A percentile compares a stretch with the other conserved stretches of the same genome.
phyloP scores from a whole-genome alignment of 306 rosid species.

The Cucurbita moschata region DNA sequence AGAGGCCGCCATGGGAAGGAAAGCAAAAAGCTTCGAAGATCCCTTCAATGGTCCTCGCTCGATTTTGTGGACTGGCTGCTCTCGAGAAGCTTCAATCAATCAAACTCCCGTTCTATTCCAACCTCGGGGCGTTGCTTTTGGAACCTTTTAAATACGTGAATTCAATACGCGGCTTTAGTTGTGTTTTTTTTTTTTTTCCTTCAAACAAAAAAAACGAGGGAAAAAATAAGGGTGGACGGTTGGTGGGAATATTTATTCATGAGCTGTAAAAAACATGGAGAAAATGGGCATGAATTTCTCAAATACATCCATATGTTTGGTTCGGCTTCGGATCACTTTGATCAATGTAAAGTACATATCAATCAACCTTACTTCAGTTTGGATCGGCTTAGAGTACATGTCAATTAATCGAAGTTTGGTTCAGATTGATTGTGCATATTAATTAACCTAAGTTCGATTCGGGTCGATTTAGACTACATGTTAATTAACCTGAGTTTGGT shows the following conservation, averaged over 20 bases:
- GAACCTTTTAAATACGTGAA: background rate
- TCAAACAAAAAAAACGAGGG: too few relatives aligned
- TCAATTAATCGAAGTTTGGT: too few relatives aligned
- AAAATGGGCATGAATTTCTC: background rate
- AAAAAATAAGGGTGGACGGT: background rate
- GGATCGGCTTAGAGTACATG: too few relatives aligned
- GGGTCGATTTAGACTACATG: too few relatives aligned
- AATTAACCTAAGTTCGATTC: too few relatives aligned
- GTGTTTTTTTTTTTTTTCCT: background rate
- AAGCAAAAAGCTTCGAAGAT: background rate
- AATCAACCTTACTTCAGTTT: too few relatives aligned
- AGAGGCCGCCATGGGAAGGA: slow-evolving; percentile 42
- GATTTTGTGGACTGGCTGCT: slow-evolving; percentile 4
- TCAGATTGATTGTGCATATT: too few relatives aligned
- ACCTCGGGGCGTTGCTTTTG: background rate
- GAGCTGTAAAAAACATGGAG: background rate
- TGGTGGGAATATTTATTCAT: background rate
- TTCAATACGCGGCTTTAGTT: background rate
- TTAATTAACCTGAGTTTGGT: too few relatives aligned
- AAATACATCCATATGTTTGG: background rate
- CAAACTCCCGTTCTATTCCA: background rate
- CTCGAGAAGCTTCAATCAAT: background rate
- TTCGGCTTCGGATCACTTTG: background rate
- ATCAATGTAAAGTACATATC: too few relatives aligned
- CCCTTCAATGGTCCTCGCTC: slow-evolving; percentile 2